phyloP scores from a whole-genome alignment of 2,329 filamentous ascomycete species.

The Aurifilum marmelostoma region DNA sequence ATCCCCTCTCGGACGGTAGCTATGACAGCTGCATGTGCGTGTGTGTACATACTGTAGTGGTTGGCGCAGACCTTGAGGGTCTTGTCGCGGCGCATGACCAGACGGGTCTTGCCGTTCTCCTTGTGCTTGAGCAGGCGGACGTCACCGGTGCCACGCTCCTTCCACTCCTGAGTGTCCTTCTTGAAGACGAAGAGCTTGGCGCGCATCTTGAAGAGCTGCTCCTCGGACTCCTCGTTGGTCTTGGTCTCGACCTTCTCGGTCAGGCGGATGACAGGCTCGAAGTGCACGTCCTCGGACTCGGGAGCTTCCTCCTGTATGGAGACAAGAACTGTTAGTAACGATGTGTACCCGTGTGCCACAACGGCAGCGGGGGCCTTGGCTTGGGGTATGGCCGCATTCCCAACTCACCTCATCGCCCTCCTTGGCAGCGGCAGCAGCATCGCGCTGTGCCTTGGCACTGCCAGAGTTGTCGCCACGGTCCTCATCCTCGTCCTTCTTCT shows the following conservation, averaged over 20 bases:
- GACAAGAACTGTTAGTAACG: conserved; percentile 20
- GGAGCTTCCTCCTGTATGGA: conserved; percentile 68
- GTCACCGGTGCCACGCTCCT: conserved; percentile 97
- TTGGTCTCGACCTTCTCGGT: conserved; percentile 97
- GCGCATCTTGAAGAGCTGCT: conserved; percentile 99
- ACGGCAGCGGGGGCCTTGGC: background rate
- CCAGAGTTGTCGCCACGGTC: conserved; percentile 86
- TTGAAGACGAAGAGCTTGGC: conserved; percentile 99
- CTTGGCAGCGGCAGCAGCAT: conserved; percentile 63
- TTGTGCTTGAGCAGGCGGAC: conserved; percentile 97
- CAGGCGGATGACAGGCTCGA: conserved; percentile 93
- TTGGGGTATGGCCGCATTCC: too few relatives aligned
- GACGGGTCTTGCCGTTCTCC: conserved; percentile 95
- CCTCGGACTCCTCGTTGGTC: conserved; percentile 98
- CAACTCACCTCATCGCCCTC: conserved; percentile 55
- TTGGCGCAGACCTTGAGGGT: conserved; percentile 99
- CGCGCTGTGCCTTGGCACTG: conserved; percentile 78
- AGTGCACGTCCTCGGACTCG: conserved; percentile 92
- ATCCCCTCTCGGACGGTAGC: too few relatives aligned
- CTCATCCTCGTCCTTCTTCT: conserved; percentile 84
- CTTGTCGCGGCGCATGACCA: conserved; percentile 99
- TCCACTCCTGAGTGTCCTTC: conserved; percentile 91
- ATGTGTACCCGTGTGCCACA: background rate
- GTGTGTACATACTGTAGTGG: conserved; percentile 81
- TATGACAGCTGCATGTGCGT: background rate